Evolutionary conservation across 495 filamentous ascomycete genomes (phyloP), one percentile per base, ranked within the genome.

Genomic region (Apodospora peruviana): DNA sequence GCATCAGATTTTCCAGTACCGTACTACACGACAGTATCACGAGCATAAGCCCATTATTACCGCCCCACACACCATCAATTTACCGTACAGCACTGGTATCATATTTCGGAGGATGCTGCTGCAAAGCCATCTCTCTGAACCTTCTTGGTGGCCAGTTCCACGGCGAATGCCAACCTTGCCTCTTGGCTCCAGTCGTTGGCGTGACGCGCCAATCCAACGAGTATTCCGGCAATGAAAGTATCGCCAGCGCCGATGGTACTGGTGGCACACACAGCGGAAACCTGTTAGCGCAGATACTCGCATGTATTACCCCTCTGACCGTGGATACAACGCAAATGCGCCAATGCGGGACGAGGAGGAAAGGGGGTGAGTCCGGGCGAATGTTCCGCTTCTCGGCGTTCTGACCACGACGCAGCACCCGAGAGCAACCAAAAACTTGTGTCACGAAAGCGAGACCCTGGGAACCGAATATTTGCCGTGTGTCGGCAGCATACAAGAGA

Each of bases 211-310:
- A 85, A 57, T 17, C 72, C 75, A 59, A 81, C 87, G 36, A 88
- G 62, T 61, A 87, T 79, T 20, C 83, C 85, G 7, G 84, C 85
- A 51, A 86, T 80, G 54, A 89, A 88, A 1, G 85, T 87, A 58
- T 89, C 85, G 55, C 85, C 85, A 48, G 85, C 85, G 38, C 84
- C 84, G 41, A 87, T 75, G 9, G 83, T 75, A 56, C 83, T 87
- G 44, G 34, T 40, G 36, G 20, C 35, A 47, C 18, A 29, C 16
- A 9, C 41, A 18, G 25, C 35, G 18, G 36, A 40, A 47, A 25
- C 16, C 9, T 43, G 52, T 61, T 61, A 7, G 27, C 7, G 27
- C 27, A 32, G 7, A 32, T 14, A 32, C 27, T 32, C 14, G 27
- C 7, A 14, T 32, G 27, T 7, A 32, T 32, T 32, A n/a, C n/a